Conservation (phyloP, 768 basidiomycete species). For the Rhizopogon vesiculosus region DNA sequence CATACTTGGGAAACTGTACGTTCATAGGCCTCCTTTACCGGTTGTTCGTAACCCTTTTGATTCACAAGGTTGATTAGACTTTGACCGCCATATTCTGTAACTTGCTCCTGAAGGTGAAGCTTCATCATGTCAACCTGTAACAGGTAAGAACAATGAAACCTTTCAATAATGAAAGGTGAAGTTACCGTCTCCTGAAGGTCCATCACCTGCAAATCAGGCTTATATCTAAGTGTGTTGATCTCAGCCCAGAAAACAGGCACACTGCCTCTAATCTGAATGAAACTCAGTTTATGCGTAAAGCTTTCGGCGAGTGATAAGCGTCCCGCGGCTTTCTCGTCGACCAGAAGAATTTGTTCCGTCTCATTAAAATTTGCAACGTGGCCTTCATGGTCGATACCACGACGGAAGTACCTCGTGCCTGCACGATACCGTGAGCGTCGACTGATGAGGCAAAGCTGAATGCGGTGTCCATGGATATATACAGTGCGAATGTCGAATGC, state of each 20-base stretch:
- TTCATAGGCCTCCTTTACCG: slow-evolving; percentile 95
- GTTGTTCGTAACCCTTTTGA: slow-evolving; percentile 87
- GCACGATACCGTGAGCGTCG: slow-evolving; percentile 92
- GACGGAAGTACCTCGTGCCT: slow-evolving; percentile 94
- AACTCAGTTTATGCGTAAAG: slow-evolving; percentile 66
- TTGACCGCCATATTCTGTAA: slow-evolving; percentile 71
- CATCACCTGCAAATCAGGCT: slow-evolving; percentile 96
- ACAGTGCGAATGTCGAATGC: slow-evolving; percentile 83
- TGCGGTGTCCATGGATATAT: slow-evolving; percentile 69
- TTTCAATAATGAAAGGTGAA: slow-evolving; percentile 5
- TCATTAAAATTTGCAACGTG: slow-evolving; percentile 98
- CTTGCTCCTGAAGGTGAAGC: slow-evolving; percentile 70
- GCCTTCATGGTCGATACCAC: slow-evolving; percentile 86
- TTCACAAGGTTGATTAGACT: slow-evolving; percentile 89
- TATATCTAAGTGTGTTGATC: slow-evolving; percentile 91
- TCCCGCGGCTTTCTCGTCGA: slow-evolving; percentile 53
- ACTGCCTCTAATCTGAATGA: slow-evolving; percentile 91
- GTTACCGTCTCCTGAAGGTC: slow-evolving; percentile 81
- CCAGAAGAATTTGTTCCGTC: slow-evolving; percentile 88
- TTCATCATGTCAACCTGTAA: slow-evolving; percentile 63
- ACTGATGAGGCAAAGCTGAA: slow-evolving; percentile 86
- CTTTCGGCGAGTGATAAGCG: slow-evolving; percentile 38
- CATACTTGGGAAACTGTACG: slow-evolving; percentile 60
- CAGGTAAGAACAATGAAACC: not conserved
- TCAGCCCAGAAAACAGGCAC: slow-evolving; percentile 97